Conservation (phyloP, 2,329 filamentous ascomycete genomes). For the Paradendryphiella salina region DNA sequence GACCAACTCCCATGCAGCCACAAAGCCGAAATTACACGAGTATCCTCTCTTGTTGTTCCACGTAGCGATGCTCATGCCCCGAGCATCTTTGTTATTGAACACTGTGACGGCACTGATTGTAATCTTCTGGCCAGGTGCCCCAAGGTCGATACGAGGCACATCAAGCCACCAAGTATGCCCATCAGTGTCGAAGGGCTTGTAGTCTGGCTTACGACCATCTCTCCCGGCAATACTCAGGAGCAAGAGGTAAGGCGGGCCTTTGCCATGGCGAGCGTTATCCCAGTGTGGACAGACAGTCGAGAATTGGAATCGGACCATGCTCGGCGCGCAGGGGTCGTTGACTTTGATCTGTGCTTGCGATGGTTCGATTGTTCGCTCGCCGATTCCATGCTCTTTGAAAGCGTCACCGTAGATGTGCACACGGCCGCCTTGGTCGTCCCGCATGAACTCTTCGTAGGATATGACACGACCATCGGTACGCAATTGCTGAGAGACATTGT, state of each 20-base stretch:
- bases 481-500: constrained; percentile 69
- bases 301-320: constrained; percentile 74
- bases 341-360: constrained; percentile 63
- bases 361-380: constrained; percentile 65
- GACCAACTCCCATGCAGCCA: constrained; percentile 61
- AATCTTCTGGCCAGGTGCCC: constrained; percentile 59
- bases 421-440: constrained; percentile 57
- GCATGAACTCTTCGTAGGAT: constrained; percentile 81
- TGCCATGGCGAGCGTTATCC: constrained; percentile 69
- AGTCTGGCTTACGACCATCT: constrained; percentile 69
- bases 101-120: constrained; percentile 64
- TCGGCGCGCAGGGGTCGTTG: constrained; percentile 50
- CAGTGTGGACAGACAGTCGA: constrained; percentile 80
- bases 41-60: constrained; percentile 46
- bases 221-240: constrained; percentile 64
- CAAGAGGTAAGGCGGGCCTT: constrained; percentile 68
- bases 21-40: constrained; percentile 51
- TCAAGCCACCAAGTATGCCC: constrained; percentile 83
- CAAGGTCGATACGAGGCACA: constrained; percentile 59
- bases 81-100: constrained; percentile 55
- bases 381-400: constrained; percentile 54
- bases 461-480: constrained; percentile 69
- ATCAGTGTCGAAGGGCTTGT: constrained; percentile 71
- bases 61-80: constrained; percentile 53
- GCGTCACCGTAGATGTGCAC: constrained; percentile 42